Evolutionary conservation across 2,329 filamentous ascomycete species (phyloP), one percentile per base, ranked within the genome.

Genomic region (Fusarium camptoceras): DNA sequence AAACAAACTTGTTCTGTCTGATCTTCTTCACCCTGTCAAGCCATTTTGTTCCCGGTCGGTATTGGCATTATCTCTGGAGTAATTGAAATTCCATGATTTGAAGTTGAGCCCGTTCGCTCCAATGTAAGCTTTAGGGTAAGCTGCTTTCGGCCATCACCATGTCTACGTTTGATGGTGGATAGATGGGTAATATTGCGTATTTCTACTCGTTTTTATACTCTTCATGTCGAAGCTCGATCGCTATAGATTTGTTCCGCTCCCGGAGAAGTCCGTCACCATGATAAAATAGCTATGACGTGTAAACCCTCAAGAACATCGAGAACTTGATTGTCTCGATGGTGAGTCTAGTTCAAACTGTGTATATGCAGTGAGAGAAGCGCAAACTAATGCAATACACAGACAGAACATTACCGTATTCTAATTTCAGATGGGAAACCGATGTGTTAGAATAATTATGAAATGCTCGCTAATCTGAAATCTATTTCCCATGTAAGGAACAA

Each of bases 121-220:
- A 6, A 15, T 22, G 6, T 15, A 14, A 27, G 37, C 58, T 64
- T 37, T 25, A 64, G 60, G 60, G 58, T 64, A 63, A 18, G 20
- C 28, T 14, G 10, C 9, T 28, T 22, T 25, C 15, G 34, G 10
- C 4, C 11, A 12, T 6, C 5, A 8, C 11, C 5, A 27, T 44
- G 12, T n/a, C 2, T n/a, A 24, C 8, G 14, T 12, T 18, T 31
- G 10, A 15, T 20, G 34, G 18, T 37, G 18, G 18, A 37, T n/a
- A 10, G 10, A 37, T 37, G 34, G 18, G 18, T 18, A 37, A 18
- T 18, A 12, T n/a, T 37, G 34, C 34, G 18, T 37, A 37, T 18
- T n/a, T 37, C 34, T 37, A 37, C 18, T 37, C 34, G 10, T 37
- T 4, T 4, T 37, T 10, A 37, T 37, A 10, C 18, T 37, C 34